Base-by-base conservation (phyloP, 2,329 filamentous ascomycete genomes). In the Pseudogymnoascus sp. region DNA sequence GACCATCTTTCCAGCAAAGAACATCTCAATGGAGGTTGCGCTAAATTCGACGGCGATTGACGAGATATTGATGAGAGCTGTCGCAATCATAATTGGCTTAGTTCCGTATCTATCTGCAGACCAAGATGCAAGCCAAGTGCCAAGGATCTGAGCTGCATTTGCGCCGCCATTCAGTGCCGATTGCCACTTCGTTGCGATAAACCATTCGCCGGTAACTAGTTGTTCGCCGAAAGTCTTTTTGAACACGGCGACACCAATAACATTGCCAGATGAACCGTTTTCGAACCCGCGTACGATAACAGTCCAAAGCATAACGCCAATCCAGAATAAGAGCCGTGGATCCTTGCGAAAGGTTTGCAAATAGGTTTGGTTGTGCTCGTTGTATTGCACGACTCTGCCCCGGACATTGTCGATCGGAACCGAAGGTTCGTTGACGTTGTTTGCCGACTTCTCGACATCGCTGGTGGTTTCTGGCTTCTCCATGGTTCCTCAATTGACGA, bases 1-100 rank as follows among this genome's bases (percentile, higher is more conserved):
- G 2, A 80, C 63, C 33, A 81, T 68, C 1, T 80, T 76, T 2
- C 80, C 80, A 1, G 78, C 69, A 64, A 81, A 81, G 0, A 80
- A 67, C 0, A 74, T 74, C 1, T 70, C 73, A 52, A 75, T 71
- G 0, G 71, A 73, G 0, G 69, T 73, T 2, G 71, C 63, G 0
- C 65, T 69, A 2, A 73, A 71, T 55, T 74, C 72, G 21, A 74
- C 61, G 7, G 69, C 71, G 0, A 74, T 67, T 60, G 37, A 39
- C 37, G 37, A 39, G 37, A 39, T 39, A 39, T 39, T 39, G 37
- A 72, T 67, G 37, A 39, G 38, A 4, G 67, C 63, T 1, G 68
- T 66, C 5, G 39, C 49, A 4, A 69, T 29, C 31, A 70, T 62
- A 7, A 68, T 59, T 8, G 69, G 66, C 38, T 71, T 72, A 49